phyloP scores from a whole-genome alignment of 2,329 filamentous ascomycete species.

The Elsinoe necatrix region DNA sequence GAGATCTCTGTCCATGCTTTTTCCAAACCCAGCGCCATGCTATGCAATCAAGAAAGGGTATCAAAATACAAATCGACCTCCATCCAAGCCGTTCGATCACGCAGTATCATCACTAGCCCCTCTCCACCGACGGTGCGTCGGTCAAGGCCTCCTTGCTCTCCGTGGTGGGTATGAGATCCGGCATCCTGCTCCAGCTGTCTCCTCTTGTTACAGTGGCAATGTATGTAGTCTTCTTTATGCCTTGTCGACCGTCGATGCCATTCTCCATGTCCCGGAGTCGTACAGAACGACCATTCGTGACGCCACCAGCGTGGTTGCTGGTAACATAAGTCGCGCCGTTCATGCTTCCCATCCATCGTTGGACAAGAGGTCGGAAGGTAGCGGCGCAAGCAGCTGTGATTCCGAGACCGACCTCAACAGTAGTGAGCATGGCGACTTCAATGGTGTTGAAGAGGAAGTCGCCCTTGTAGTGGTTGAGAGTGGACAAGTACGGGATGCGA shows the following conservation, averaged over 20 bases:
- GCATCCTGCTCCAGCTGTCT: conserved; percentile 8
- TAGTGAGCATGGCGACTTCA: conserved; percentile 32
- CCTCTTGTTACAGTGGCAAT: conserved; percentile 10
- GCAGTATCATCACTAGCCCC: not conserved
- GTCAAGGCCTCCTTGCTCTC: conserved; percentile 13
- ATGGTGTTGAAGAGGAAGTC: conserved; percentile 39
- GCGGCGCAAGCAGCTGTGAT: conserved; percentile 40
- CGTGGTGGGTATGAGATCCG: not conserved
- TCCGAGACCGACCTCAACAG: conserved; percentile 28
- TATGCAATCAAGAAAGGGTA: not conserved
- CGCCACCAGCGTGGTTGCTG: not conserved
- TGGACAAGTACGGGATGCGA: conserved; percentile 37
- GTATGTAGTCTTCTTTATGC: conserved; percentile 6
- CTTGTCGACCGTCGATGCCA: not conserved
- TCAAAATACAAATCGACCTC: not conserved
- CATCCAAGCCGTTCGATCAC: not conserved
- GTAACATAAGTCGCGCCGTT: not conserved
- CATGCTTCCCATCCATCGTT: conserved; percentile 2
- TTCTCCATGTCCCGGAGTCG: not conserved
- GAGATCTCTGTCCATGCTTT: not conserved
- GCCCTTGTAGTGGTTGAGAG: conserved; percentile 31
- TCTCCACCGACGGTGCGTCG: conserved; percentile 1
- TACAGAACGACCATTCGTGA: not conserved
- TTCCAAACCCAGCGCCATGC: conserved; percentile 1
- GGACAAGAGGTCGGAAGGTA: conserved; percentile 42